Evolutionary conservation across 495 filamentous ascomycete species (phyloP), one percentile per base, ranked within the genome.

Genomic region (Penicillium cosmopolitanum): DNA sequence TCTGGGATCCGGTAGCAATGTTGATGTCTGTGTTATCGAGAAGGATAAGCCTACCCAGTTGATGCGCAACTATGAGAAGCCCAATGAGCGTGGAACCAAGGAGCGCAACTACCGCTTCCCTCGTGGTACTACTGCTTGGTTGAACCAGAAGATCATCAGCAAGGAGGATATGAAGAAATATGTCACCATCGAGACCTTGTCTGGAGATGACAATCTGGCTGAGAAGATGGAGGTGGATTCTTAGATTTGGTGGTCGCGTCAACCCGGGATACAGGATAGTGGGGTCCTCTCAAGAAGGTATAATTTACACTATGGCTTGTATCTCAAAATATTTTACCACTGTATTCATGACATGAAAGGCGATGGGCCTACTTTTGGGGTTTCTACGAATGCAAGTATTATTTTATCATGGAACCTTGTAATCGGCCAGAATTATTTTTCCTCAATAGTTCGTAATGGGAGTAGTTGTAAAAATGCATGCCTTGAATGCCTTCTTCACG

Each of bases 181-280:
- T 75, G 89, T 98, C 55, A 95, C 90, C 11, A 88, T 99, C 48
- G 88, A 96, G 64, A 95, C 97, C 64, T 71, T 97, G 57, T 77
- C 76, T 40, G 78, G 77, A 25, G 78, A 82, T 61, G 80, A 80
- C 23, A 85, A 86, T 64, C 70, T 83, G 31, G 79, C 77, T 25
- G 93, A 97, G 81, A 89, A 86, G 76, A 99, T 99, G 96, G 96
- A 99, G 68, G 85, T 99, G 36, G 95, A 98, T 77, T 70, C 80
- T 63, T 92, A 84, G 51, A 31, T 21, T 58, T 51, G 16, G 47
- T 50, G 35, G 5, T 61, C 21, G 44, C 5, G 19, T 42, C 50
- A 53, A 42, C 16, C n/a, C 43, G 44, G 56, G 55, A 33, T 25
- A 50, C 51, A 60, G 34, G 55, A 53, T 53, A 54, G 51, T 64